Base-by-base conservation (phyloP, 805 yeast species). In the Ogataea salicorniae region DNA sequence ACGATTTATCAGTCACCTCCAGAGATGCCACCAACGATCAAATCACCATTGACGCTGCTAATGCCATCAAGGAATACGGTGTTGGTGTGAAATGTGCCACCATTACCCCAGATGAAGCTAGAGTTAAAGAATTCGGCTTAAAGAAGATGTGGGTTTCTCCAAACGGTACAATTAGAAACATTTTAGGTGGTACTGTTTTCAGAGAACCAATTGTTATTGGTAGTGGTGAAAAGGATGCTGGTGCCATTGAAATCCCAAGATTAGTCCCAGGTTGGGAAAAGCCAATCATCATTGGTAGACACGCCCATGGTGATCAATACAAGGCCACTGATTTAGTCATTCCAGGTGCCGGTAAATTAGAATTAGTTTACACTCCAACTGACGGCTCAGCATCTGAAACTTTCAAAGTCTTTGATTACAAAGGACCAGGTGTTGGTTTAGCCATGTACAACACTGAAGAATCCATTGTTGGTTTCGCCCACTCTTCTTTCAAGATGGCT, bases 111-210 rank as follows among this genome's bases (percentile, higher is more conserved):
- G 92, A 86, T 65, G 92, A 86, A 64, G 81, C 78, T 23, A 75
- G 94, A 66, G 92, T 86, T 41, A 72, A 81, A 61, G 94, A 86
- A 67, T 86, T 84, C 57, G 69, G 72, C 42, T 73, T 86, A 64
- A 82, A 82, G 61, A 79, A 86, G 62, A 86, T 86, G 94, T 86
- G 92, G 91, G 74, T 81, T 45, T 85, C 92, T 18, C 94, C 94
- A 54, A 86, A 86, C 62, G 94, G 94, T 55, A 85, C 94, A 31
- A 83, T 86, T 58, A 77, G 94, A 72, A 86, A 86, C 66, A 84
- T 85, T 46, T 67, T 86, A 52, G 87, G 87, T 34, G 94, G 94
- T 57, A 86, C 94, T 20, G 92, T 86, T 33, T 86, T 86, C 69
- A 79, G 94, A 68, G 94, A 86, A 63, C 88, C 91, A 46, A 86